These are phyloP conservation scores for Golubevia sp. DNA, from an alignment of 1,284 basidiomycete species.

Conservation along the genomic window DNA sequence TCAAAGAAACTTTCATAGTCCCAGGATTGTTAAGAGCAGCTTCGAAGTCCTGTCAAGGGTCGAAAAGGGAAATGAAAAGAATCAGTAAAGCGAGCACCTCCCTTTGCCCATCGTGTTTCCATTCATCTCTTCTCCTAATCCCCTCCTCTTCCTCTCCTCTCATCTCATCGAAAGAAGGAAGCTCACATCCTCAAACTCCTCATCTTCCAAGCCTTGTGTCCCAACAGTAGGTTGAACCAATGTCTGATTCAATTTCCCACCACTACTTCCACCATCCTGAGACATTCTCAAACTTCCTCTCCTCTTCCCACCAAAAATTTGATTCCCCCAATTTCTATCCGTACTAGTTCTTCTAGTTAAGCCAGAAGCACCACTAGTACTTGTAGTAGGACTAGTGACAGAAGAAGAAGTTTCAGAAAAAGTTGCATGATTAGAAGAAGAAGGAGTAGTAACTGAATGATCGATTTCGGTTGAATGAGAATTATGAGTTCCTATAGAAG, in stretches of 20 bases:
- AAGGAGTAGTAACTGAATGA: no score
- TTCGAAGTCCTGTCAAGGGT: conserved; percentile 34
- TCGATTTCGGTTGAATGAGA: no score
- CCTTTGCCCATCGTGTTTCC: no score
- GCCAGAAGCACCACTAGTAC: not conserved
- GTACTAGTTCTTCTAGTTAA: conserved; percentile 8
- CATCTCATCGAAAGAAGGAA: not conserved
- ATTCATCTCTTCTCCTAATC: not conserved
- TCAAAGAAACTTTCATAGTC: conserved; percentile 76
- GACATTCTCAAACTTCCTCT: conserved; percentile 39
- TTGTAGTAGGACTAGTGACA: no score
- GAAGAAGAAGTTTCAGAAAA: no score
- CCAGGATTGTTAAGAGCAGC: conserved; percentile 40
- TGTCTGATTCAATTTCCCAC: conserved; percentile 11
- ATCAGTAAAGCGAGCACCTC: not conserved
- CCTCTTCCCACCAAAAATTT: conserved; percentile 32
- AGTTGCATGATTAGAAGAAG: no score
- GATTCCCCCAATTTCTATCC: conserved; percentile 24
- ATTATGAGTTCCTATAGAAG: no score
- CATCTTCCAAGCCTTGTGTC: conserved; percentile 8
- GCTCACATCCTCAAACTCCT: conserved; percentile 21
- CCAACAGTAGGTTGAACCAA: no score
- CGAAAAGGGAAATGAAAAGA: not conserved
- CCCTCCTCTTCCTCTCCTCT: not conserved
- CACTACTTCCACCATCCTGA: conserved; percentile 17